A percentile compares a stretch with the other conserved stretches of the same genome.
These are phyloP conservation scores for Leishmania braziliensis DNA, from an alignment of 208 protist species.

Conservation along the genomic window DNA sequence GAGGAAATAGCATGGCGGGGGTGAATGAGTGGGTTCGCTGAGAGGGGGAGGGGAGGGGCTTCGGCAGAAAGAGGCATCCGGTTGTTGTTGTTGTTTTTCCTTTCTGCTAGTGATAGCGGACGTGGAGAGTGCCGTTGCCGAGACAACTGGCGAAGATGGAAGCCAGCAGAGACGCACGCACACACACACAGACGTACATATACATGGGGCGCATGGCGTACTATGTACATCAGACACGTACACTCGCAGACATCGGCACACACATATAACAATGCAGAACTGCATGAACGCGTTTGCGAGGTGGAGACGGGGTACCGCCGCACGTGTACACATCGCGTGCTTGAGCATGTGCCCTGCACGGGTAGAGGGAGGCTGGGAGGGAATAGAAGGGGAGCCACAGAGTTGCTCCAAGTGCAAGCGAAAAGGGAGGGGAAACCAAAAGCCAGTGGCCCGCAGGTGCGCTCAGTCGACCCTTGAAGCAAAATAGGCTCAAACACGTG, in stretches of 20 bases:
- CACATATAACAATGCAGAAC: background rate
- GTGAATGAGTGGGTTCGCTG: background rate
- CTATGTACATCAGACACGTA: slow-evolving; percentile 3
- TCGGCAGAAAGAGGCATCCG: background rate
- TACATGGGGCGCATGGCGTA: background rate
- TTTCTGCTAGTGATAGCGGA: background rate
- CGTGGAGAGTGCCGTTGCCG: background rate
- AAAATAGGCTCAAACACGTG: background rate
- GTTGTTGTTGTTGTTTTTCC: background rate
- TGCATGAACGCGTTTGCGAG: background rate
- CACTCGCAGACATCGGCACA: background rate
- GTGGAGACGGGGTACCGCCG: background rate
- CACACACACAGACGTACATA: background rate
- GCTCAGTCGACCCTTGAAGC: background rate
- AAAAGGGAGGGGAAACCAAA: background rate
- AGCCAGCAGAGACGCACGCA: background rate
- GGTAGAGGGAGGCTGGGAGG: background rate
- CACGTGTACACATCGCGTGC: background rate
- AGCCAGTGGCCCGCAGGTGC: background rate
- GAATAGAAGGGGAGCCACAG: background rate
- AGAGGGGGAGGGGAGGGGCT: background rate
- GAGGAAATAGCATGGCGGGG: background rate
- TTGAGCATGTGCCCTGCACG: background rate
- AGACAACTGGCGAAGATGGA: background rate
- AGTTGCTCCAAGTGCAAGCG: background rate